phyloP scores from a whole-genome alignment of 2,329 filamentous ascomycete species.

The Apiospora phragmitis region DNA sequence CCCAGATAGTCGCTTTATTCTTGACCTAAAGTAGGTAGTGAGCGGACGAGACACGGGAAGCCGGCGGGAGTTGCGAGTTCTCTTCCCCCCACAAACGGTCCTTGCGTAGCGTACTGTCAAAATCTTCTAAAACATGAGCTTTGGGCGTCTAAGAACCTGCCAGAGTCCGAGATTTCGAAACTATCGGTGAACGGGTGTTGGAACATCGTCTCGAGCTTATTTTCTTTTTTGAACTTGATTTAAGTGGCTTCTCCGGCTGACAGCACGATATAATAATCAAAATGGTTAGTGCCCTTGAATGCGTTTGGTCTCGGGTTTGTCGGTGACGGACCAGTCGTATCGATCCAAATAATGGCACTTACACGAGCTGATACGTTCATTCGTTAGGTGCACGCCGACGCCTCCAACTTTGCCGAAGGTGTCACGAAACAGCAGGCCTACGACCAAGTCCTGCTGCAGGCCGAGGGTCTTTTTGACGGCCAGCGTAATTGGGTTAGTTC shows the following conservation, averaged over 20 bases:
- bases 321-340: background rate
- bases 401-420: constrained; percentile 68
- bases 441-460: constrained; percentile 70
- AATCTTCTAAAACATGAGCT: background rate
- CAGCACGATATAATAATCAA: background rate
- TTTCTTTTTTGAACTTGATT: background rate
- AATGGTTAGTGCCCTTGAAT: constrained; percentile 3
- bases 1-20: background rate
- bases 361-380: background rate
- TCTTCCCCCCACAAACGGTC: background rate
- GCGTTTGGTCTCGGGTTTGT: background rate
- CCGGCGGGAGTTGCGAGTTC: background rate
- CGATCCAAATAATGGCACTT: background rate
- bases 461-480: constrained; percentile 66
- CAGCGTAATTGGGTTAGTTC: constrained; percentile 76
- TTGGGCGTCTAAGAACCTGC: background rate
- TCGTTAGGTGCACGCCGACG: constrained; percentile 72
- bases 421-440: constrained; percentile 74
- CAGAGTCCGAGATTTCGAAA: background rate
- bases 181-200: background rate
- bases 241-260: background rate
- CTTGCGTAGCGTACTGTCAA: background rate
- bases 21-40: background rate
- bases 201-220: background rate
- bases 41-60: background rate